Percentiles rank a stretch among this genome's conserved stretches.
Conservation (phyloP, 768 basidiomycete species). For the Panaeolus papilionaceus region DNA sequence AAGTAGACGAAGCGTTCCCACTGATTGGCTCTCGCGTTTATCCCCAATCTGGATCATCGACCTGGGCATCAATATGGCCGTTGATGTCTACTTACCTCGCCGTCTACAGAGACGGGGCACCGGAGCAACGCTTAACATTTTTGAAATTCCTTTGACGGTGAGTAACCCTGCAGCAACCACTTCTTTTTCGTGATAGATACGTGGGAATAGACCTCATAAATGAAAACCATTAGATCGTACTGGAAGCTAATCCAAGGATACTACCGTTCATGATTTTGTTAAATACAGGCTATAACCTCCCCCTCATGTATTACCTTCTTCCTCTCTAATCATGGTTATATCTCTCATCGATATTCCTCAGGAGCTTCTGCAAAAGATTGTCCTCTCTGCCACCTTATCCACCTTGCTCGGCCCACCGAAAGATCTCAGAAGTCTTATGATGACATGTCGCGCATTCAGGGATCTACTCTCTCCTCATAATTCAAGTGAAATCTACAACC, state of each 20-base stretch:
- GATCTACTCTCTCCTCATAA: slow-evolving; percentile 31
- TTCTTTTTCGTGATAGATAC: slow-evolving; percentile 23
- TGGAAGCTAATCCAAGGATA: slow-evolving; percentile 24
- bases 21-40: slow-evolving; percentile 28
- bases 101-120: slow-evolving; percentile 18
- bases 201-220: slow-evolving; percentile 28
- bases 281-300: slow-evolving; percentile 16
- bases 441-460: slow-evolving; percentile 40
- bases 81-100: slow-evolving; percentile 17
- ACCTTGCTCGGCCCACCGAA: slow-evolving; percentile 40
- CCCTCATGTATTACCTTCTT: slow-evolving; percentile 18
- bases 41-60: slow-evolving; percentile 20
- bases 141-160: slow-evolving; percentile 22
- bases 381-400: slow-evolving; percentile 36
- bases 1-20: slow-evolving; percentile 17
- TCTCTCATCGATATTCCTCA: slow-evolving; percentile 38
- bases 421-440: slow-evolving; percentile 36
- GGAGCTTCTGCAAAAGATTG: slow-evolving; percentile 42
- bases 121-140: slow-evolving; percentile 16
- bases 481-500: slow-evolving; percentile 39
- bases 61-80: slow-evolving; percentile 15
- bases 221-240: slow-evolving; percentile 29
- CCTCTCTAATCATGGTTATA: slow-evolving; percentile 37
- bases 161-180: slow-evolving; percentile 23
- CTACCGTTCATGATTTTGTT: slow-evolving; percentile 19